Conservation (phyloP, 83 land plant genomes). For the Larix sibirica region DNA sequence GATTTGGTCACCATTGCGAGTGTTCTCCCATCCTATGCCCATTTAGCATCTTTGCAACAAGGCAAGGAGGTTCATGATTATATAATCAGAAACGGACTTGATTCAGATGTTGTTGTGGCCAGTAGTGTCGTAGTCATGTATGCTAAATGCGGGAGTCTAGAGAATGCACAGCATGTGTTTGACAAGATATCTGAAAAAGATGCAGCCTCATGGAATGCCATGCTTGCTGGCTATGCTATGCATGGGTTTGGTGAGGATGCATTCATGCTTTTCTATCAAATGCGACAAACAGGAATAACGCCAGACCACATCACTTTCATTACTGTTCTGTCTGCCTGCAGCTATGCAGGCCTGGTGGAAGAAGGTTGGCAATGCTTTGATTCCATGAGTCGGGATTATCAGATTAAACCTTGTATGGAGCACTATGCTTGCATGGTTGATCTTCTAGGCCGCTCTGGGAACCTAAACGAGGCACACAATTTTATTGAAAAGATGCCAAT, state of each 20-base stretch:
- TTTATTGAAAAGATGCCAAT: conserved; percentile 57
- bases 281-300: conserved; percentile 32
- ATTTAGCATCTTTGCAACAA: conserved; percentile 5
- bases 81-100: conserved; percentile 17
- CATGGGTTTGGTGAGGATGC: conserved; percentile 49
- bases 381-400: conserved; percentile 45
- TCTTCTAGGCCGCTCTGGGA: conserved; percentile 65
- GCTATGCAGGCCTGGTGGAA: conserved; percentile 40
- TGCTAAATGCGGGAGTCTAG: conserved; percentile 49
- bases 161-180: conserved; percentile 45
- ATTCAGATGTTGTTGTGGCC: conserved; percentile 30
- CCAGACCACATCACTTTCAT: conserved; percentile 56
- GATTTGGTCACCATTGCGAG: conserved; percentile 33
- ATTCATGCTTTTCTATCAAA: conserved; percentile 40
- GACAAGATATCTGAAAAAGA: conserved; percentile 26
- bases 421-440: conserved; percentile 63
- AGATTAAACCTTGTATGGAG: conserved; percentile 35
- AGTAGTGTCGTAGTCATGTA: conserved; percentile 52
- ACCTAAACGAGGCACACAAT: conserved; percentile 45
- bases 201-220: conserved; percentile 64
- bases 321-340: conserved; percentile 40
- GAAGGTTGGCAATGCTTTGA: conserved; percentile 48
- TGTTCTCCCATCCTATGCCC: conserved; percentile 38
- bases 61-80: conserved; percentile 47
- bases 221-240: conserved; percentile 53